Percentiles rank a stretch among this genome's conserved stretches.
phyloP scores from a whole-genome alignment of 116 monocot genomes.

The Papilionanthe hybrid region DNA sequence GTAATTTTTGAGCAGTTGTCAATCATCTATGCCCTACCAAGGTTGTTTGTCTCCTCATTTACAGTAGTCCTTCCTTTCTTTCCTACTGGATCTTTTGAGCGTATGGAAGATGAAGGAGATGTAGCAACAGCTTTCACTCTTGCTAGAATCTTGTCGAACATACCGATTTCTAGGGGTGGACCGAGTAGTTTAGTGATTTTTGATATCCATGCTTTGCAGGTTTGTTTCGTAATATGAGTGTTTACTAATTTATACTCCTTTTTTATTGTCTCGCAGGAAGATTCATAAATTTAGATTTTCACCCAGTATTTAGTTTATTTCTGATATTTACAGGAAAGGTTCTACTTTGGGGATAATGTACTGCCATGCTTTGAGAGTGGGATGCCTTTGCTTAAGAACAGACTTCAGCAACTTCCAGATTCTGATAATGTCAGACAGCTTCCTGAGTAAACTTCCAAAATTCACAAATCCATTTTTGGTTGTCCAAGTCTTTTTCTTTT shows the following conservation, averaged over 20 bases:
- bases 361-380: slow-evolving; percentile 95
- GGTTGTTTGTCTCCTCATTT: slow-evolving; percentile 87
- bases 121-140: slow-evolving; percentile 88
- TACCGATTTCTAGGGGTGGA: slow-evolving; percentile 89
- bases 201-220: slow-evolving; percentile 96
- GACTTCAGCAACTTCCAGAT: slow-evolving; percentile 91
- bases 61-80: slow-evolving; percentile 89
- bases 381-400: slow-evolving; percentile 75
- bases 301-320: neutral
- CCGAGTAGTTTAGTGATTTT: slow-evolving; percentile 85
- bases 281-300: slow-evolving; percentile 1
- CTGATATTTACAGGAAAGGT: slow-evolving; percentile 60
- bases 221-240: slow-evolving; percentile 9
- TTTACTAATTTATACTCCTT: neutral
- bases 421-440: slow-evolving; percentile 75
- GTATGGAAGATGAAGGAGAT: slow-evolving; percentile 99
- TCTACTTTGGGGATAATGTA: slow-evolving; percentile 95
- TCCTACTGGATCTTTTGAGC: slow-evolving; percentile 82
- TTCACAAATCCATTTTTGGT: neutral
- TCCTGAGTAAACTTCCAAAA: slow-evolving; percentile 5
- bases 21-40: slow-evolving; percentile 79
- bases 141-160: slow-evolving; percentile 84
- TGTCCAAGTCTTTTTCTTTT: neutral
- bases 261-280: neutral
- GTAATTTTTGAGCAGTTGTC: slow-evolving; percentile 95